Conservation (phyloP, 2,329 filamentous ascomycete species). For the Fusarium proliferatum region DNA sequence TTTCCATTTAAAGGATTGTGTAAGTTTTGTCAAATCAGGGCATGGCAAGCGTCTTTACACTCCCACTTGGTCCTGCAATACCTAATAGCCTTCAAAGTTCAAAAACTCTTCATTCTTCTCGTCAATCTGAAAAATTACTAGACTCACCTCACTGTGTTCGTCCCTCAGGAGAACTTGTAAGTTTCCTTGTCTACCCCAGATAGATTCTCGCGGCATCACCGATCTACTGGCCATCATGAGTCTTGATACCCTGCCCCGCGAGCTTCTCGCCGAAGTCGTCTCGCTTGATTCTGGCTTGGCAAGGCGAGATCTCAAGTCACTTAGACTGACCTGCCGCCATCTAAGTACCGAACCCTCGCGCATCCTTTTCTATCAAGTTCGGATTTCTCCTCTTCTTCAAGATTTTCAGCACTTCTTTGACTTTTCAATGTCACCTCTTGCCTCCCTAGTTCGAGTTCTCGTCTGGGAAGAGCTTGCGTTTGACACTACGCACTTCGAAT, state of each 20-base stretch:
- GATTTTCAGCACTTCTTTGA: constrained; percentile 1
- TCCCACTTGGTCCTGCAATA: not conserved
- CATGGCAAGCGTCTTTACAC: not conserved
- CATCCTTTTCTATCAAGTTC: not conserved
- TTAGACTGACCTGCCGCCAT: not conserved
- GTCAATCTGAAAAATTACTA: too few species aligned
- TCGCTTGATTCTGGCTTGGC: not conserved
- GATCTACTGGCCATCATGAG: not conserved
- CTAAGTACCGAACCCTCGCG: not conserved
- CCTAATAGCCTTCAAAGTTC: not conserved
- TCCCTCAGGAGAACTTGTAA: too few species aligned
- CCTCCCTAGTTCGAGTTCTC: not conserved
- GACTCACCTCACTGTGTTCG: too few species aligned
- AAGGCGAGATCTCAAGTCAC: constrained; percentile 2
- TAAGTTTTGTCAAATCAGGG: not conserved
- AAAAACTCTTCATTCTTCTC: not conserved
- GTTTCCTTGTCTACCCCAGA: too few species aligned
- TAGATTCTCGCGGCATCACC: too few species aligned
- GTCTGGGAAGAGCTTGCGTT: constrained; percentile 15
- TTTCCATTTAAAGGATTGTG: not conserved
- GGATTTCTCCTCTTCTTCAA: not conserved
- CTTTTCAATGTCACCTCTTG: not conserved
- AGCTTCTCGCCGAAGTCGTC: not conserved
- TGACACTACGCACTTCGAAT: not conserved
- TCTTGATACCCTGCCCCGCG: not conserved